Evolutionary conservation across 1,139 yeast species (phyloP).

Genomic region (Spathaspora jeffriesii): DNA sequence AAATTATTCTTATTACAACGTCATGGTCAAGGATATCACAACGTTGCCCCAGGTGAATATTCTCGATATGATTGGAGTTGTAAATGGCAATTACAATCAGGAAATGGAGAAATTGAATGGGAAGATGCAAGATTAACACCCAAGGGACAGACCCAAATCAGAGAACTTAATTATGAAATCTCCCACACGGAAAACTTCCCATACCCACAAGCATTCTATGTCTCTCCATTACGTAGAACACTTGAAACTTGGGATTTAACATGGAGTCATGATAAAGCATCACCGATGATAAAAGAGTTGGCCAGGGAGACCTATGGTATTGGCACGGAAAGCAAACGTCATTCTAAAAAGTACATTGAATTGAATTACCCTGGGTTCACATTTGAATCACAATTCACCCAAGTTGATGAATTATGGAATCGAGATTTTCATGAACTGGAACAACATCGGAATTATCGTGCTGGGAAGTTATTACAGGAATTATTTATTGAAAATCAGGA

Average conservation of each 20-base stretch:
- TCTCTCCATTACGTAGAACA: slow-evolving; percentile 37
- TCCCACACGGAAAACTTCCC: slow-evolving; percentile 19
- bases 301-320: slow-evolving; percentile 41
- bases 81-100: slow-evolving; percentile 29
- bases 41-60: slow-evolving; percentile 22
- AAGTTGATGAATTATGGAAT: slow-evolving; percentile 30
- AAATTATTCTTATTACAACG: slow-evolving; percentile 39
- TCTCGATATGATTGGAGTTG: slow-evolving; percentile 31
- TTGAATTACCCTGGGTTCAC: slow-evolving; percentile 21
- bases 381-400: slow-evolving; percentile 30
- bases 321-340: slow-evolving; percentile 36
- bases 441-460: slow-evolving; percentile 23
- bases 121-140: slow-evolving; percentile 37
- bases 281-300: slow-evolving; percentile 31
- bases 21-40: slow-evolving; percentile 45
- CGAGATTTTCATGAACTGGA: slow-evolving; percentile 8
- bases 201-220: slow-evolving; percentile 28
- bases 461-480: slow-evolving; percentile 28
- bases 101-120: slow-evolving; percentile 35
- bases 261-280: slow-evolving; percentile 20
- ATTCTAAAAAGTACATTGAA: slow-evolving; percentile 24
- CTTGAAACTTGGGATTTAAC: slow-evolving; percentile 32
- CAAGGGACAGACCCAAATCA: slow-evolving; percentile 23
- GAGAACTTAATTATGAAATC: slow-evolving; percentile 17
- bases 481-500: slow-evolving; percentile 25